Evolutionary conservation across 2,329 filamentous ascomycete genomes (phyloP).

Genomic region (Simplicillium aogashimaense): DNA sequence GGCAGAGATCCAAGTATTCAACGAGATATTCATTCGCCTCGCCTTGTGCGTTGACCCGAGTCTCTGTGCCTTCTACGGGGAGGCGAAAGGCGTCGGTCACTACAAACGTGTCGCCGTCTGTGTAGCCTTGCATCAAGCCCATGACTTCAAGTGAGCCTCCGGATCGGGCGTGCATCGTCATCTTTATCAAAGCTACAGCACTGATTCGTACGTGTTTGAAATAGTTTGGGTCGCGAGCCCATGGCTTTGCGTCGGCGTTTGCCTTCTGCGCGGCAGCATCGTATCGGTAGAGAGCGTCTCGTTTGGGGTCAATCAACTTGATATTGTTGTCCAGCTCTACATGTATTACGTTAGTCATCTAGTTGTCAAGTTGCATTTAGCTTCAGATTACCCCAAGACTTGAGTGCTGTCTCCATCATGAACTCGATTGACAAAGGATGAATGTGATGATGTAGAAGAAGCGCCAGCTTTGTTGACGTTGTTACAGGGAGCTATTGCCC

Average conservation of each 20-base stretch:
- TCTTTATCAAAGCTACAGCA: slow-evolving; percentile 89
- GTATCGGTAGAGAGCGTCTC: slow-evolving; percentile 88
- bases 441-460: slow-evolving; percentile 9
- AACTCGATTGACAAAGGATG: slow-evolving; percentile 6
- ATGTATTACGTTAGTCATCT: slow-evolving; percentile 8
- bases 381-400: slow-evolving; percentile 17
- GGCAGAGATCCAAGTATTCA: slow-evolving; percentile 66
- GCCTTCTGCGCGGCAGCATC: slow-evolving; percentile 57
- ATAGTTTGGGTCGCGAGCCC: slow-evolving; percentile 70
- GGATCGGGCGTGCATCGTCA: slow-evolving; percentile 98
- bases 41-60: slow-evolving; percentile 87
- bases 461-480: slow-evolving; percentile 1
- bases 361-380: background rate
- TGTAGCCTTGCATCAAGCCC: slow-evolving; percentile 96
- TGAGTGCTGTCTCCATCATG: slow-evolving; percentile 18
- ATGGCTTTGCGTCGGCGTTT: slow-evolving; percentile 57
- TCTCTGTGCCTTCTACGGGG: slow-evolving; percentile 97
- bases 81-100: slow-evolving; percentile 90
- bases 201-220: slow-evolving; percentile 93
- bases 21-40: slow-evolving; percentile 98
- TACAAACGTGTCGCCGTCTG: slow-evolving; percentile 74
- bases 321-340: slow-evolving; percentile 81
- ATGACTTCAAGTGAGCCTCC: slow-evolving; percentile 90
- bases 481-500: slow-evolving; percentile 10
- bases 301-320: slow-evolving; percentile 72